A percentile compares a stretch with the other conserved stretches of the same genome.
These are phyloP conservation scores for Marchantia paleacea DNA, from an alignment of 225 moss, liverwort and hornwort genomes.

Conservation along the genomic window DNA sequence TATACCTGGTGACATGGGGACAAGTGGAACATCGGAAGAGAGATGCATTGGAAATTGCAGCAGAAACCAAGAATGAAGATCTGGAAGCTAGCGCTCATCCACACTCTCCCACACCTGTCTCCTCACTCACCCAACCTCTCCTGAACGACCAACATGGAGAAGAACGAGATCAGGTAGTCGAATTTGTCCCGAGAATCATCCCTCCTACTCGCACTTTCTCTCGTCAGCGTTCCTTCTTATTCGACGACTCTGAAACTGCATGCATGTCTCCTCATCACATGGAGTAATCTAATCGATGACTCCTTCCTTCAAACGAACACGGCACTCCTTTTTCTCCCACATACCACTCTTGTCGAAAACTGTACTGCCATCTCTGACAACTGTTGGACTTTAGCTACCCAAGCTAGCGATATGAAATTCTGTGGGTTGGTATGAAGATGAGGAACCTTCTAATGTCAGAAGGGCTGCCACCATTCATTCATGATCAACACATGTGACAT, in stretches of 20 bases:
- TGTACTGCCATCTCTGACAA: neutral
- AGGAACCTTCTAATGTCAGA: neutral
- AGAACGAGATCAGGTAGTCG: slow-evolving; percentile 26
- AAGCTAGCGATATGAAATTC: neutral
- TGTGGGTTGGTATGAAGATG: neutral
- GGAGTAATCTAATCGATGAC: neutral
- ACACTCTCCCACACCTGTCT: slow-evolving; percentile 2
- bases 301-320: neutral
- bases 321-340: neutral
- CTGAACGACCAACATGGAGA: slow-evolving; percentile 17
- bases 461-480: neutral
- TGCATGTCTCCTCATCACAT: slow-evolving; percentile 34
- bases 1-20: slow-evolving; percentile 51
- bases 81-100: slow-evolving; percentile 21
- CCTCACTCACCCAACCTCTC: slow-evolving; percentile 39
- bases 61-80: neutral
- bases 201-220: slow-evolving; percentile 8
- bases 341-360: neutral
- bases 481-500: neutral
- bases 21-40: slow-evolving; percentile 45
- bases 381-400: neutral
- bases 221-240: slow-evolving; percentile 27
- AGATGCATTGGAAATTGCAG: slow-evolving; percentile 30
- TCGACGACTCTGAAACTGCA: slow-evolving; percentile 22
- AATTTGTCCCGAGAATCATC: neutral